These are phyloP conservation scores for Diddensiella transvaalensis DNA, from an alignment of 805 yeast species.

Conservation along the genomic window DNA sequence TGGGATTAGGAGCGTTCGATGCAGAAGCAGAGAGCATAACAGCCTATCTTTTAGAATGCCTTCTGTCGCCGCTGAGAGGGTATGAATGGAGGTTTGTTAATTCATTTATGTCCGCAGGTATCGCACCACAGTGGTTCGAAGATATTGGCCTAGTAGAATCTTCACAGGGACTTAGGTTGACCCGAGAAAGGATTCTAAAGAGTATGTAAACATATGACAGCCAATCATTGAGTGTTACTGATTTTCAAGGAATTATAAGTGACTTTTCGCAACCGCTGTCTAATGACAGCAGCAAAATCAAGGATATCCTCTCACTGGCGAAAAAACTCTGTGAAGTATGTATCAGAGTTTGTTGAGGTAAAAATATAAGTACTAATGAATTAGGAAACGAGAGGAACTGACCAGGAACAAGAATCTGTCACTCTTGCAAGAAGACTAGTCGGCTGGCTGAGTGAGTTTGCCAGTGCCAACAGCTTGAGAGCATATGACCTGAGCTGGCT, in stretches of 20 bases:
- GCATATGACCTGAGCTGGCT: not conserved
- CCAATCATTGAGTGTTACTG: not conserved
- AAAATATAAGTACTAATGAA: too few species aligned
- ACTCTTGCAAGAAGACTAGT: not conserved
- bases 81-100: slow-evolving; percentile 1
- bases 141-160: not conserved
- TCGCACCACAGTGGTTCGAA: not conserved
- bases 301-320: not conserved
- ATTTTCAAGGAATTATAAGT: not conserved
- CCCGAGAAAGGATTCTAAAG: slow-evolving; percentile 2
- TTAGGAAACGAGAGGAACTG: not conserved
- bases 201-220: not conserved
- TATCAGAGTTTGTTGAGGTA: not conserved
- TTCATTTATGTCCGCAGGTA: not conserved
- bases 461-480: not conserved
- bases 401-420: not conserved
- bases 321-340: not conserved
- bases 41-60: not conserved
- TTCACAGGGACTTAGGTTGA: not conserved
- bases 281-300: not conserved
- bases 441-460: slow-evolving; percentile 1
- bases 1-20: not conserved
- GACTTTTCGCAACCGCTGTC: not conserved
- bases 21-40: not conserved
- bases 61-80: not conserved